Base-by-base conservation (phyloP, 108 stramenopile genomes). In the Craspedostauros australis region DNA sequence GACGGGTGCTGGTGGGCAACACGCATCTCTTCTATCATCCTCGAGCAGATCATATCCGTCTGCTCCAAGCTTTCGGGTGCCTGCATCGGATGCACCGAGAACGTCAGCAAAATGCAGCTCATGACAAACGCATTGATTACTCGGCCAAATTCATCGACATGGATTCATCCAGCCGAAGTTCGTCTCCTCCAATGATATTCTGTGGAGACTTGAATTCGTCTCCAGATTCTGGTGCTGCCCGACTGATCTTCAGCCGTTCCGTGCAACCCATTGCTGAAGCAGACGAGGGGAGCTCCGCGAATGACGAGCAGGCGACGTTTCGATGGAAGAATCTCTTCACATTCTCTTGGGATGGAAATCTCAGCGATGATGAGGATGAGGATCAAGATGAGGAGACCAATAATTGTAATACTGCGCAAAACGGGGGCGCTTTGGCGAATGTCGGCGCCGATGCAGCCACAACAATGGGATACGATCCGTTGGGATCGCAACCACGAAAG, bases 21-120 rank as follows among this genome's bases (percentile, higher is more conserved):
- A 88, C 87, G 2, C 87, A 88, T 44, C 54, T 88, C 16, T 88
- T 88, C 48, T 88, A 69, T 50, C 87, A 88, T 51, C 82, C 80
- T 4, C 49, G 52, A 36, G 87, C 79, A 30, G 43, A 53, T 24
- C 87, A 88, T 51, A 68, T 88, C 37, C 76, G 81, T 11, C 53
- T 71, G 16, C 54, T 86, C 59, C 81, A 86, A 44, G 57, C 61
- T 16, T 72, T 52, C 5, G 62, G 72, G 20, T 58, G 74, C 31
- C 65, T 58, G 20, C 50, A 73, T 30, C 62, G 75, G 60, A 24
- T 86, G 39, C 68, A 77, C 18, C 54, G 61, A 34, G 62, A 59
- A 21, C 56, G 63, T 25, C 45, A 48, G 19, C 45, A 71, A 34
- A 67, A 45, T 23, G 19, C 21, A 21, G 29, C 26, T 36, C 15